Evolutionary conservation across 257 asterid species (phyloP).

Genomic region (Forsythia suspensa): DNA sequence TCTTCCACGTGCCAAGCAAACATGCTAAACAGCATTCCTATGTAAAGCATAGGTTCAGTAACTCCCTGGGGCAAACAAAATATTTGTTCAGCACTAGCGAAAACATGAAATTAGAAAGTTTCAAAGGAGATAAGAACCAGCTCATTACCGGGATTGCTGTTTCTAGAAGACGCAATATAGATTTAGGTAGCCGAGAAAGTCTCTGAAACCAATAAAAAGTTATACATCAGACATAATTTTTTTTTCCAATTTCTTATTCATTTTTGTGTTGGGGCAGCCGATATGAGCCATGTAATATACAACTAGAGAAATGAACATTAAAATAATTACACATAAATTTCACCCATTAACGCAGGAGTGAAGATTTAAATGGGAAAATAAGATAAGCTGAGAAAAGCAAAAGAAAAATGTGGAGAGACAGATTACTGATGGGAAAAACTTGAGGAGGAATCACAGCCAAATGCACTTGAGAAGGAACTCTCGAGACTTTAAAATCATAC

Average conservation of each 20-base stretch:
- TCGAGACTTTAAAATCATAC: not conserved
- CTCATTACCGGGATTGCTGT: constrained; percentile 76
- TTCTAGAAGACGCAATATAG: constrained; percentile 86
- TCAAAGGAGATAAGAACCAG: constrained; percentile 6
- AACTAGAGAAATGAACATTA: not conserved
- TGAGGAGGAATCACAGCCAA: not conserved
- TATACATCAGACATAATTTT: not conserved
- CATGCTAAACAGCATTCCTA: constrained; percentile 97
- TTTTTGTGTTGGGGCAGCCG: not conserved
- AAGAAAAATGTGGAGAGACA: not conserved
- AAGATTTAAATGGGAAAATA: not conserved
- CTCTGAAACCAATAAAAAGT: constrained; percentile 52
- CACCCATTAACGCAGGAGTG: not conserved
- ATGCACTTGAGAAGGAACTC: not conserved
- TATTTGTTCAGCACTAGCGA: constrained; percentile 16
- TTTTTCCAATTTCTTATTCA: not conserved
- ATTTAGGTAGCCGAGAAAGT: constrained; percentile 83
- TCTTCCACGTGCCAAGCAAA: constrained; percentile 99
- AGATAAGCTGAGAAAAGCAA: not conserved
- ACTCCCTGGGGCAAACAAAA: constrained; percentile 71
- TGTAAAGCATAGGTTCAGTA: constrained; percentile 98
- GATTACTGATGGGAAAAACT: not conserved
- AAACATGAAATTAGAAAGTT: not conserved
- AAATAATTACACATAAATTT: not conserved
- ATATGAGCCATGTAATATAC: not conserved